Base-by-base conservation (phyloP, 768 basidiomycete species). In the Boletus patriciae region DNA sequence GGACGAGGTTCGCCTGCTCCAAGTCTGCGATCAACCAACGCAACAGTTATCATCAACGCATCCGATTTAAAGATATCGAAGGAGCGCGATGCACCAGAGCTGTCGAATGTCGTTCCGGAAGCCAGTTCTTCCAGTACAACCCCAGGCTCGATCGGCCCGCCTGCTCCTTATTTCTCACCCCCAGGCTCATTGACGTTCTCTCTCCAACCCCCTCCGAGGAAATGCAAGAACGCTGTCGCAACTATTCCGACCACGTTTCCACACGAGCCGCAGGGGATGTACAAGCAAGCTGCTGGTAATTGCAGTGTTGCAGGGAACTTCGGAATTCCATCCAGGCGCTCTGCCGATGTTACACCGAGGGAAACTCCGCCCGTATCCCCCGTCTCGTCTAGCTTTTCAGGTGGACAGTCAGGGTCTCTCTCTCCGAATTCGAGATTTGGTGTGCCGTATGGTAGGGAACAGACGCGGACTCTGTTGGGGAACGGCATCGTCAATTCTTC, bases 41-140 rank as follows among this genome's bases (percentile, higher is more conserved):
- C 43, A 16, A 68, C 66, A 16, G 54, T 66, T n/a, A 34, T 62
- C 19, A 61, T 62, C 45, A 29, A 54, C 44, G 66, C 65, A 53
- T 60, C 70, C 23, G 76, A 79, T 41, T 60, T 72, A 40, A 78
- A 70, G 72, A 78, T 74, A 55, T 74, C 72, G 21, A 74, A 69
- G 50, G 73, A 77, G 48, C 68, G 71, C 16, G 76, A 78, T 50
- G 37, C 50, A 21, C 62, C 54, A 10, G 69, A 51, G 29, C 42
- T 62, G 27, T 63, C 65, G 13, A 52, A 51, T 62, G 38, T 37
- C 9, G 21, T 57, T 9, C 42, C 58, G 12, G 55, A 64, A 21
- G 54, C 50, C 38, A 55, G 46, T 15, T 55, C 62, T 44, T 55
- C 63, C 11, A 33, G 67, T 74, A 60, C 77, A 71, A 18, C 60